Conservation (phyloP, 2,329 filamentous ascomycete genomes). For the Fusarium sp. region DNA sequence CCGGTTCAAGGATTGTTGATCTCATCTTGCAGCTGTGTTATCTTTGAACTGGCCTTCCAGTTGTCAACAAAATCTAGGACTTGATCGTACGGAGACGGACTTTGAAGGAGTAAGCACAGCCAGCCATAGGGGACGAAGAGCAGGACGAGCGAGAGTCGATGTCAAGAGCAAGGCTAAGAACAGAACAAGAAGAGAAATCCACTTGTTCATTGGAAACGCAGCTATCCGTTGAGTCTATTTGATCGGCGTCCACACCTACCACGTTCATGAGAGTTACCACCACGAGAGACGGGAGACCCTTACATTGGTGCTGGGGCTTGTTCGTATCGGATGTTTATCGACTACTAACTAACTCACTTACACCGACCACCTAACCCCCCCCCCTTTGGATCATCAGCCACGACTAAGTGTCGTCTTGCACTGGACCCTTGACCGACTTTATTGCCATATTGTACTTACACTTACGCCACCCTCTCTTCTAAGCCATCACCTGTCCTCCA, state of each 20-base stretch:
- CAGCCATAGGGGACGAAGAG: conserved; percentile 31
- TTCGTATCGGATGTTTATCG: conserved; percentile 26
- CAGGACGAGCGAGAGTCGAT: conserved; percentile 6
- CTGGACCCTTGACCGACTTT: conserved; percentile 29
- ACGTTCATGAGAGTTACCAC: conserved; percentile 24
- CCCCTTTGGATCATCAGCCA: background rate
- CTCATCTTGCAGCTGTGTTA: conserved; percentile 42
- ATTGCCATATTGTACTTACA: conserved; percentile 31
- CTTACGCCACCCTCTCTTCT: conserved; percentile 26
- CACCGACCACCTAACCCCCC: background rate
- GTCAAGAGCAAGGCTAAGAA: conserved; percentile 34
- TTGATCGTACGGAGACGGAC: conserved; percentile 1
- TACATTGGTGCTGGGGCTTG: conserved; percentile 28
- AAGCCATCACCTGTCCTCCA: conserved; percentile 27
- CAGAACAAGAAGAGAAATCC: conserved; percentile 28
- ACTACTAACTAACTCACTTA: background rate
- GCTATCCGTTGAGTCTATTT: conserved; percentile 9
- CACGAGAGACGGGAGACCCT: conserved; percentile 24
- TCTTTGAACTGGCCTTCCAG: conserved; percentile 19
- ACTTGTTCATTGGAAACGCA: conserved; percentile 28
- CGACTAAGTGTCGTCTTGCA: conserved; percentile 5
- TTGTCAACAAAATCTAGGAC: background rate
- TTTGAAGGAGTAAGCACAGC: conserved; percentile 36
- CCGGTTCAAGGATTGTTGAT: conserved; percentile 24
- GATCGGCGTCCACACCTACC: conserved; percentile 30